These are phyloP conservation scores for Cystobasidium sp. DNA, from an alignment of 1,284 basidiomycete species.

Conservation along the genomic window DNA sequence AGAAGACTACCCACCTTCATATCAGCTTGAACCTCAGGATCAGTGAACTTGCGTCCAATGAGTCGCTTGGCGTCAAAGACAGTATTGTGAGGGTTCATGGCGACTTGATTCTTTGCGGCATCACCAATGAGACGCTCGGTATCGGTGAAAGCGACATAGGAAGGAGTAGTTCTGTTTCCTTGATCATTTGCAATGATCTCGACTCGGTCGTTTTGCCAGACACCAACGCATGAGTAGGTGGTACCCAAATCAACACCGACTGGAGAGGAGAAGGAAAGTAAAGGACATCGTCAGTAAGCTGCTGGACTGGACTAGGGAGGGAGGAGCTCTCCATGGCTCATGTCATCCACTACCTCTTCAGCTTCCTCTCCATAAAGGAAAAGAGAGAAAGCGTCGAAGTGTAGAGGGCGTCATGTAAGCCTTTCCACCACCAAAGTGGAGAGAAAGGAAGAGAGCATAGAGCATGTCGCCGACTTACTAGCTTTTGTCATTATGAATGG, in stretches of 20 bases:
- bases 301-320: not conserved
- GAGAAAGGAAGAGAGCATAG: not conserved
- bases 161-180: slow-evolving; percentile 94
- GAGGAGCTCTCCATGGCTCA: not conserved
- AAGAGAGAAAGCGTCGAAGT: not conserved
- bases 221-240: slow-evolving; percentile 76
- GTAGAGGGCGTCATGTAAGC: slow-evolving; percentile 16
- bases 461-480: slow-evolving; percentile 15
- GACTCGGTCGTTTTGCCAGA: slow-evolving; percentile 98
- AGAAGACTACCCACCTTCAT: slow-evolving; percentile 66
- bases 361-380: not conserved
- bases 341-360: not conserved
- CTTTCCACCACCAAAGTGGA: not conserved
- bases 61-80: slow-evolving; percentile 90
- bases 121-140: slow-evolving; percentile 92
- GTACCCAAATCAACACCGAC: slow-evolving; percentile 58
- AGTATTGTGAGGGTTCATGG: slow-evolving; percentile 66
- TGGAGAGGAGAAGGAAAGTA: not conserved
- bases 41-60: slow-evolving; percentile 82
- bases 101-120: slow-evolving; percentile 77
- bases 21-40: slow-evolving; percentile 89
- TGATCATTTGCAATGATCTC: slow-evolving; percentile 92
- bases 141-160: slow-evolving; percentile 84
- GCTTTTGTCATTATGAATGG: slow-evolving; percentile 39
- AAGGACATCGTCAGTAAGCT: not conserved